Evolutionary conservation across 2,329 filamentous ascomycete species (phyloP).

Genomic region (Xylaria sp.): DNA sequence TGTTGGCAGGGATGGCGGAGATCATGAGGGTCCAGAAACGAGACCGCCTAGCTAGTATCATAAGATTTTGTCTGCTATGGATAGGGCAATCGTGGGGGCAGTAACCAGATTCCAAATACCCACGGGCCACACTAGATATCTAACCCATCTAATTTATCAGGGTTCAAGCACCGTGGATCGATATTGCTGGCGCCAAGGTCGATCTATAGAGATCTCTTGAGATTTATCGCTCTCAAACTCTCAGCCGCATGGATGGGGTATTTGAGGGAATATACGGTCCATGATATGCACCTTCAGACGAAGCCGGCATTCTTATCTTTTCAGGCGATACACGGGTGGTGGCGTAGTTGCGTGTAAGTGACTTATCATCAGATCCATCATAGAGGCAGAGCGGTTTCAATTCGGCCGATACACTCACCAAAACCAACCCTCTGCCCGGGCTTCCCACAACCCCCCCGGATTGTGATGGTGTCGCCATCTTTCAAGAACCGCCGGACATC

Average conservation of each 20-base stretch:
- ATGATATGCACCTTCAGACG: neutral
- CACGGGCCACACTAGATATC: neutral
- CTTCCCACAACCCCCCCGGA: conserved; percentile 54
- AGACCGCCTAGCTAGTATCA: neutral
- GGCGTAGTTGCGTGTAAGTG: too few species aligned
- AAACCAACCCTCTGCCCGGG: conserved; percentile 56
- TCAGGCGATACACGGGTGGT: neutral
- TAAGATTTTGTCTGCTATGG: neutral
- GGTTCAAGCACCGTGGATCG: neutral
- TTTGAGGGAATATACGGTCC: neutral
- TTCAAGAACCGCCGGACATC: conserved; percentile 57
- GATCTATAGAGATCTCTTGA: neutral
- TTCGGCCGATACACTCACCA: conserved; percentile 55
- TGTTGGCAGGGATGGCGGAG: neutral
- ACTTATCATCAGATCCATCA: neutral
- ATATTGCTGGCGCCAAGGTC: conserved; percentile 7
- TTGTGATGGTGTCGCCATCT: conserved; percentile 58
- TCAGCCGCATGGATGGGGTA: neutral
- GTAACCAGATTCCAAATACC: conserved; percentile 11
- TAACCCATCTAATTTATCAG: neutral
- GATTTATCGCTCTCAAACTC: neutral
- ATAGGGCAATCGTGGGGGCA: neutral
- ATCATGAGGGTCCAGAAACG: neutral
- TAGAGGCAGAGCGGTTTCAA: conserved; percentile 42
- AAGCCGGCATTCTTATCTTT: neutral